Percentiles rank a stretch among this genome's conserved stretches.
Evolutionary conservation across 2,329 filamentous ascomycete species (phyloP).

Genomic region (Hypoxylon sp.): DNA sequence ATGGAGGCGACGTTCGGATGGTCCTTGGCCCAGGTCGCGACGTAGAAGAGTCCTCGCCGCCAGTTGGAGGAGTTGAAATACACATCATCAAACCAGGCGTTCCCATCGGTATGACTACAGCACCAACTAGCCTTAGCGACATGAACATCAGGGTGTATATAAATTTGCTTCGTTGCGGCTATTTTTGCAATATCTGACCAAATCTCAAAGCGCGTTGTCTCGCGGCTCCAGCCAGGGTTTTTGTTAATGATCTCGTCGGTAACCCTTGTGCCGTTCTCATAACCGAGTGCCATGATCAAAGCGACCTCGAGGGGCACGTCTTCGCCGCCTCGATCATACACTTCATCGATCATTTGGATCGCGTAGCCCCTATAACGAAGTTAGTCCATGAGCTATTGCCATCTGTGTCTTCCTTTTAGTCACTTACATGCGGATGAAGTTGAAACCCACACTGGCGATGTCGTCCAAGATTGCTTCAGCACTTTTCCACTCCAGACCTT

Average conservation of each 20-base stretch:
- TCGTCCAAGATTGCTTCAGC: constrained; percentile 64
- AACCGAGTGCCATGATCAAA: constrained; percentile 60
- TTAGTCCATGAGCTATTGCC: constrained; percentile 19
- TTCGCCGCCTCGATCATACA: constrained; percentile 57
- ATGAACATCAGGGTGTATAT: constrained; percentile 60
- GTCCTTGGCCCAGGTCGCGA: constrained; percentile 61
- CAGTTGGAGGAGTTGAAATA: constrained; percentile 69
- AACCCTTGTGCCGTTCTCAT: constrained; percentile 64
- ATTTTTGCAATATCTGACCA: constrained; percentile 57
- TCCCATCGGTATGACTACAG: constrained; percentile 65
- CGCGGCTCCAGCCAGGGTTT: constrained; percentile 65
- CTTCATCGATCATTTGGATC: constrained; percentile 69
- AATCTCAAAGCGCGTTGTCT: constrained; percentile 64
- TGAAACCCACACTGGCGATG: constrained; percentile 67
- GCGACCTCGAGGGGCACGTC: constrained; percentile 59
- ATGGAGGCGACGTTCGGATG: constrained; percentile 60
- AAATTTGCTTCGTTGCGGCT: constrained; percentile 55
- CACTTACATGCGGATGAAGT: constrained; percentile 65
- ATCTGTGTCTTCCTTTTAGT: not conserved
- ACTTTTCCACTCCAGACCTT: constrained; percentile 69
- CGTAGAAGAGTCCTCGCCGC: constrained; percentile 68
- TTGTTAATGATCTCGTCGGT: constrained; percentile 63
- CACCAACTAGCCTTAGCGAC: constrained; percentile 61
- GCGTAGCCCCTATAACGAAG: constrained; percentile 61
- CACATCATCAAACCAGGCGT: constrained; percentile 69